These are phyloP conservation scores for Spirogloea muscicola DNA, from an alignment of 139 green algal species.

Conservation along the genomic window DNA sequence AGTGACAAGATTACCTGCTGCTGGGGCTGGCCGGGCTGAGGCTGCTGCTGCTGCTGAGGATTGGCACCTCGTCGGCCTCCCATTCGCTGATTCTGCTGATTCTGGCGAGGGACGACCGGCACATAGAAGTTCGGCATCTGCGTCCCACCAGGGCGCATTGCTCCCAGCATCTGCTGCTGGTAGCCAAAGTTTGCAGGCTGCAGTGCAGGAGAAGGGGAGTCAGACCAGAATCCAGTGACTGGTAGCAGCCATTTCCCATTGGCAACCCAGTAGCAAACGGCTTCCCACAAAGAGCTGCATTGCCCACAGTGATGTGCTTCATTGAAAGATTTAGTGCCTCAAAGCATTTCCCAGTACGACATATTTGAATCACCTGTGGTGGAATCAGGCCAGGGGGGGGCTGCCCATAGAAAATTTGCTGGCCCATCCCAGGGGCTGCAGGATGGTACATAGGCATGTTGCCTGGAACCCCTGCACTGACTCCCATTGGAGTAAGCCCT, in stretches of 20 bases:
- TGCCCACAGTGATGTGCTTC: not conserved
- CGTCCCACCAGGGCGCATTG: slow-evolving; percentile 15
- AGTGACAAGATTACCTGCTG: slow-evolving; percentile 7
- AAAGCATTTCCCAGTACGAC: not conserved
- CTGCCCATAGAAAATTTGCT: slow-evolving; percentile 46
- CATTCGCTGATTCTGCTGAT: slow-evolving; percentile 5
- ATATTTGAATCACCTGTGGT: slow-evolving; percentile 9
- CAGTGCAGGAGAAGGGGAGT: slow-evolving; percentile 1
- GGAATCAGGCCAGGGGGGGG: slow-evolving; percentile 30
- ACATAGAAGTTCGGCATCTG: slow-evolving; percentile 47
- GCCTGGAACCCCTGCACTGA: not conserved
- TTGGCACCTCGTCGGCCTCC: not conserved
- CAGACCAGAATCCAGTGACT: not conserved
- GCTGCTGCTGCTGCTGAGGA: slow-evolving; percentile 3
- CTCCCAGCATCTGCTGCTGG: slow-evolving; percentile 48
- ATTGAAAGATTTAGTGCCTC: slow-evolving; percentile 5
- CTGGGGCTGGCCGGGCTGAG: slow-evolving; percentile 1
- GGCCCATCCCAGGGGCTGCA: slow-evolving; percentile 8
- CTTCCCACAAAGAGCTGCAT: slow-evolving; percentile 5
- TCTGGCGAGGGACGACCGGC: slow-evolving; percentile 20
- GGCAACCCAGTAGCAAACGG: not conserved
- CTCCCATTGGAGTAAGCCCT: not conserved
- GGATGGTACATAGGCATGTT: slow-evolving; percentile 34
- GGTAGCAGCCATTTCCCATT: not conserved
- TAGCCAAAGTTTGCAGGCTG: slow-evolving; percentile 40